These are phyloP conservation scores for Sphaerulina vaccinii DNA, from an alignment of 2,329 filamentous ascomycete species.

Conservation along the genomic window DNA sequence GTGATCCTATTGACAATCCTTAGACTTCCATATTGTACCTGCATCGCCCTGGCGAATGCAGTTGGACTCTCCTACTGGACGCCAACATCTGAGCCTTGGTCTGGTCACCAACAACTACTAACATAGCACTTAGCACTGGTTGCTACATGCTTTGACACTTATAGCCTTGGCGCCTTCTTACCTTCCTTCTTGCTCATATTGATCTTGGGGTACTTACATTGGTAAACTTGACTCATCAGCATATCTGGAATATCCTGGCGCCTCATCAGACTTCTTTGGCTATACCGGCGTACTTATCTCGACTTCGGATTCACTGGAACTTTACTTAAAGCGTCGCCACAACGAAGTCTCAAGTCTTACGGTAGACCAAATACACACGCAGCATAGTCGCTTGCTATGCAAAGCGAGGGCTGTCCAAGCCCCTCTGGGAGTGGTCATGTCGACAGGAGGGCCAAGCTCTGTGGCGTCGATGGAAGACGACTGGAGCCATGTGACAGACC, in stretches of 20 bases:
- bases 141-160: conserved; percentile 11
- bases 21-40: conserved; percentile 19
- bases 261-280: not conserved
- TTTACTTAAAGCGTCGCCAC: too few relatives aligned
- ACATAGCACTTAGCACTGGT: conserved; percentile 19
- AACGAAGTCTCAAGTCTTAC: too few relatives aligned
- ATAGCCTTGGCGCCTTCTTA: conserved; percentile 2
- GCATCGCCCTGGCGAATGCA: conserved; percentile 19
- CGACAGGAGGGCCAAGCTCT: conserved; percentile 23
- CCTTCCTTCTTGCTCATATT: not conserved
- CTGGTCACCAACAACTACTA: conserved; percentile 6
- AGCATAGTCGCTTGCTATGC: conserved; percentile 8
- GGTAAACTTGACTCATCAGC: not conserved
- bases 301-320: too few relatives aligned
- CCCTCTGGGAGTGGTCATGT: conserved; percentile 18
- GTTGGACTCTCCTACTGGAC: conserved; percentile 8
- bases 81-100: not conserved
- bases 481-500: conserved; percentile 69
- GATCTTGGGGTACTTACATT: not conserved
- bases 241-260: not conserved
- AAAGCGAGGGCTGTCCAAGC: conserved; percentile 11
- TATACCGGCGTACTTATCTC: too few relatives aligned
- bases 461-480: conserved; percentile 50
- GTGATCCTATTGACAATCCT: conserved; percentile 9
- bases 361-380: not conserved